phyloP scores from a whole-genome alignment of 305 asterid species.

The Solanum chacoense region DNA sequence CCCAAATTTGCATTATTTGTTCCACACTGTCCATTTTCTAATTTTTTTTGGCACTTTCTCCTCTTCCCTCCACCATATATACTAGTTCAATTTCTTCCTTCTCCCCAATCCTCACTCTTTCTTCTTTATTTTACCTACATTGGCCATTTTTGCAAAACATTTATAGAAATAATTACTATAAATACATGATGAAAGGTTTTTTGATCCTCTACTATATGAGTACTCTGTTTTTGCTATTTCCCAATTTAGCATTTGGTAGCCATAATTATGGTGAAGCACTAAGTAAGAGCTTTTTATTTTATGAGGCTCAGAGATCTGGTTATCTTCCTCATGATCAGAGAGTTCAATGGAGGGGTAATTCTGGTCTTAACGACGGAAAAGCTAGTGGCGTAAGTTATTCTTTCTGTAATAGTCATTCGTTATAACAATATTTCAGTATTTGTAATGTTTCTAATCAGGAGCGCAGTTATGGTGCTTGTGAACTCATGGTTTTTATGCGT shows the following conservation, averaged over 20 bases:
- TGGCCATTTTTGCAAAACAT: slow-evolving; percentile 5
- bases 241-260: neutral
- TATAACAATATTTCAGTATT: neutral
- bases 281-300: slow-evolving; percentile 17
- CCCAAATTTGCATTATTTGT: slow-evolving; percentile 24
- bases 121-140: neutral
- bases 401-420: neutral
- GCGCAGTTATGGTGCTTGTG: neutral
- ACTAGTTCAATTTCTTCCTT: slow-evolving; percentile 25
- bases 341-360: slow-evolving; percentile 25
- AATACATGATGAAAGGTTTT: slow-evolving; percentile 30
- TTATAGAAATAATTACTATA: neutral
- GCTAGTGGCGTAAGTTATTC: slow-evolving; percentile 4
- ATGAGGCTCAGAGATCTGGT: slow-evolving; percentile 34
- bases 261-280: slow-evolving; percentile 22
- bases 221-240: neutral
- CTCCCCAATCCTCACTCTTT: slow-evolving; percentile 7
- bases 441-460: neutral
- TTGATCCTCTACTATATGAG: neutral
- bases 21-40: slow-evolving; percentile 19
- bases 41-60: slow-evolving; percentile 27
- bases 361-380: slow-evolving; percentile 24
- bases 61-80: slow-evolving; percentile 48
- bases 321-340: slow-evolving; percentile 13
- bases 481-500: neutral